These are phyloP conservation scores for Coprinellus micaceus DNA, from an alignment of 768 basidiomycete genomes.

Conservation along the genomic window DNA sequence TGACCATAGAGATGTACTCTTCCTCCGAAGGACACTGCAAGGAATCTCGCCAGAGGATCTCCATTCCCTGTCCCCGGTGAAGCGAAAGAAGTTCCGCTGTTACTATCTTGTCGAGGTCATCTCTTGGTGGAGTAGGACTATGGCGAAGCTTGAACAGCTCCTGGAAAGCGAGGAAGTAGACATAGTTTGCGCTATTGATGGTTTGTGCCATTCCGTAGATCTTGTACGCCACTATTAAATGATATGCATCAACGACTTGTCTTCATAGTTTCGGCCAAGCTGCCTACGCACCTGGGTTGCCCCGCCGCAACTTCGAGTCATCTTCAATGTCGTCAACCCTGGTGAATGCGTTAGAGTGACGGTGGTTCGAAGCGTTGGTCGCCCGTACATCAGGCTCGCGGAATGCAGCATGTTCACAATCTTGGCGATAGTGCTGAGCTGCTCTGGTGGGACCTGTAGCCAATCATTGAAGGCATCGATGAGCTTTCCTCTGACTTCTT, in stretches of 20 bases:
- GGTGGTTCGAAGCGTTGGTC: neutral
- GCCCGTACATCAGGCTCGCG: slow-evolving; percentile 78
- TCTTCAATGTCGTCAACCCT: slow-evolving; percentile 97
- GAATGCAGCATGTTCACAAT: slow-evolving; percentile 94
- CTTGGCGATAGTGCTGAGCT: slow-evolving; percentile 67
- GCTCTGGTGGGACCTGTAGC: slow-evolving; percentile 75
- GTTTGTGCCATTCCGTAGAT: slow-evolving; percentile 97
- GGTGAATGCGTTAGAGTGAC: neutral
- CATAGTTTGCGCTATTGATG: slow-evolving; percentile 96
- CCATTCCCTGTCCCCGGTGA: slow-evolving; percentile 93
- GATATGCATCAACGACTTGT: neutral
- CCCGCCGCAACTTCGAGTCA: slow-evolving; percentile 80
- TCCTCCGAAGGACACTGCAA: slow-evolving; percentile 90
- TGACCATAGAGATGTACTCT: slow-evolving; percentile 94
- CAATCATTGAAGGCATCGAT: slow-evolving; percentile 93
- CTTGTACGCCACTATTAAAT: slow-evolving; percentile 76
- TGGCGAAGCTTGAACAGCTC: slow-evolving; percentile 66
- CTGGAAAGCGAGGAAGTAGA: slow-evolving; percentile 90
- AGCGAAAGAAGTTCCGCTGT: slow-evolving; percentile 79
- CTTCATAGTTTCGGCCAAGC: no score
- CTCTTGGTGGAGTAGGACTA: slow-evolving; percentile 24
- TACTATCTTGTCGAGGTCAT: slow-evolving; percentile 65
- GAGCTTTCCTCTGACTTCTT: slow-evolving; percentile 84
- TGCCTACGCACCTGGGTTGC: slow-evolving; percentile 65
- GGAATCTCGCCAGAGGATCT: slow-evolving; percentile 92